phyloP scores from a whole-genome alignment of 2,329 filamentous ascomycete species.

The Hymenoscyphus linearis region DNA sequence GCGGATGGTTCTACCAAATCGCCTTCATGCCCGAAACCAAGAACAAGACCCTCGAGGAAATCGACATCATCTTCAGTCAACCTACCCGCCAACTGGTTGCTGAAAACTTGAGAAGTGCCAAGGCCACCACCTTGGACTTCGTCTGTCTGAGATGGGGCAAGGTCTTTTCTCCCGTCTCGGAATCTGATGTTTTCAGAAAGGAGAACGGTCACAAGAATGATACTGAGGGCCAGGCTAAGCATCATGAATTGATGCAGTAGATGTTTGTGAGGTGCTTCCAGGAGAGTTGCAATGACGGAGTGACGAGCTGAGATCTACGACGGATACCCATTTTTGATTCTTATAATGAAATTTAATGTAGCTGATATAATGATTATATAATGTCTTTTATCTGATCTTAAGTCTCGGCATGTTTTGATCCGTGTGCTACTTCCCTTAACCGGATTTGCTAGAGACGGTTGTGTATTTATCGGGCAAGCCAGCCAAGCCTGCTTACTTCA shows the following conservation, averaged over 20 bases:
- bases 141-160: constrained; percentile 25
- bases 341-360: too few species aligned
- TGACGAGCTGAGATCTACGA: neutral
- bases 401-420: too few species aligned
- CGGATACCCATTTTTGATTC: neutral
- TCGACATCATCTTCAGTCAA: constrained; percentile 60
- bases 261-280: neutral
- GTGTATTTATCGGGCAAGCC: too few species aligned
- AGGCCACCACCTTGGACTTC: constrained; percentile 27
- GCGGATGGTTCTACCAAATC: constrained; percentile 65
- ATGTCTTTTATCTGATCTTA: neutral
- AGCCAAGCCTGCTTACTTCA: too few species aligned
- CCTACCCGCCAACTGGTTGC: constrained; percentile 58
- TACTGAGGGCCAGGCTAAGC: constrained; percentile 10
- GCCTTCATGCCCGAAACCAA: constrained; percentile 75
- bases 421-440: too few species aligned
- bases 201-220: constrained; percentile 25
- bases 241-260: constrained; percentile 18
- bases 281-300: neutral
- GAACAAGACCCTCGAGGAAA: constrained; percentile 61
- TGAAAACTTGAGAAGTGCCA: constrained; percentile 45
- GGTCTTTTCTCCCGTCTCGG: constrained; percentile 26
- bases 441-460: too few species aligned
- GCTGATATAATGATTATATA: neutral
- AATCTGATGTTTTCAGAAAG: constrained; percentile 28